These are phyloP conservation scores for Pilobolus umbonatus DNA, from an alignment of 192 early-diverging fungal species.

Conservation along the genomic window DNA sequence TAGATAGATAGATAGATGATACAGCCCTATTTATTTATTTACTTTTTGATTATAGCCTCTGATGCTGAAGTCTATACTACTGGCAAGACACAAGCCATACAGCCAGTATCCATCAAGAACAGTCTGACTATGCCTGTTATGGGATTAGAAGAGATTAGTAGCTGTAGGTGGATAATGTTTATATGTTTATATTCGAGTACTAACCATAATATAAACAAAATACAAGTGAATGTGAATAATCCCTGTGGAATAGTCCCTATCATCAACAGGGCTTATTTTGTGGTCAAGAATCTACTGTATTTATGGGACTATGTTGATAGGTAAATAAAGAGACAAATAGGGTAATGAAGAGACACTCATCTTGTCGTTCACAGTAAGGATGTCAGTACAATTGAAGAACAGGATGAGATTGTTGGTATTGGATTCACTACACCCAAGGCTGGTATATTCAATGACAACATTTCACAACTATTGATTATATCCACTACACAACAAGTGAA, in stretches of 20 bases:
- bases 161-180: background rate
- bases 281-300: conserved; percentile 82
- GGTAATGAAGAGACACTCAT: background rate
- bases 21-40: background rate
- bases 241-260: conserved; percentile 92
- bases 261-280: conserved; percentile 88
- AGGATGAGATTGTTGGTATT: conserved; percentile 84
- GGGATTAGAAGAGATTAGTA: background rate
- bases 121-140: background rate
- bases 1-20: background rate
- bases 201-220: background rate
- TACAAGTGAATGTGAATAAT: conserved; percentile 38
- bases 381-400: conserved; percentile 71
- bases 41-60: background rate
- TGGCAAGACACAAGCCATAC: background rate
- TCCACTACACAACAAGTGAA: conserved; percentile 84
- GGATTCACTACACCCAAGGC: conserved; percentile 70
- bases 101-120: background rate
- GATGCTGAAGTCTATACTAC: background rate
- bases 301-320: conserved; percentile 89
- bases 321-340: conserved; percentile 23
- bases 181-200: no score
- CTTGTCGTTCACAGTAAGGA: conserved; percentile 18
- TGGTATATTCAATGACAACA: conserved; percentile 78
- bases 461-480: conserved; percentile 80